Conservation (phyloP, 2,329 filamentous ascomycete genomes). For the Didymella arachidicola region DNA sequence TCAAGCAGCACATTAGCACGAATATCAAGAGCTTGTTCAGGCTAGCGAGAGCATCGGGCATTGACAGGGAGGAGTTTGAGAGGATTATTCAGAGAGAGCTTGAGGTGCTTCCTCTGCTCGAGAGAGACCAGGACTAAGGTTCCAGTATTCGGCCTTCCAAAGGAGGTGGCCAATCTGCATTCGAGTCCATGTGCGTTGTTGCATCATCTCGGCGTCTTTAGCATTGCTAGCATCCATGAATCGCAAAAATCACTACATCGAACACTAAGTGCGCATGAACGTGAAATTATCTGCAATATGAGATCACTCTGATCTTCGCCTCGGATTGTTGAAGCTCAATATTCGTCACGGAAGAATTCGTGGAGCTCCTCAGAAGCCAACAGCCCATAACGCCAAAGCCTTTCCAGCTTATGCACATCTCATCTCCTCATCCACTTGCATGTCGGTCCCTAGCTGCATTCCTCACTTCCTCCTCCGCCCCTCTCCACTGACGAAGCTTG, state of each 20-base stretch:
- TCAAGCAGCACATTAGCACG: conserved; percentile 80
- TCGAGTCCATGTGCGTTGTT: not conserved
- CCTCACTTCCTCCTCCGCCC: conserved; percentile 46
- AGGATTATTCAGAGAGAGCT: conserved; percentile 74
- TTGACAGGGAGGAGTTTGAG: conserved; percentile 78
- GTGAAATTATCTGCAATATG: not conserved
- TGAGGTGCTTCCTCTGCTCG: conserved; percentile 73
- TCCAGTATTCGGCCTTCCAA: not conserved
- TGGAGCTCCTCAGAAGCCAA: not conserved
- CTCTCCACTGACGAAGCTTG: conserved; percentile 36
- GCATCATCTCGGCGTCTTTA: conserved; percentile 7
- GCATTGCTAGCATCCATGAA: conserved; percentile 3
- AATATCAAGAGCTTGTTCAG: conserved; percentile 79
- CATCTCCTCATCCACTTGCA: not conserved
- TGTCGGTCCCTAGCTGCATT: not conserved
- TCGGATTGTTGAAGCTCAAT: not conserved
- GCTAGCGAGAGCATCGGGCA: conserved; percentile 73
- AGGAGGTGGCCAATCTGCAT: not conserved
- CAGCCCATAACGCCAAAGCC: conserved; percentile 3
- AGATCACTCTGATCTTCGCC: not conserved
- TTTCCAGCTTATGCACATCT: not conserved
- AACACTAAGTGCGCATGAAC: not conserved
- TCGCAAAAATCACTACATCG: not conserved
- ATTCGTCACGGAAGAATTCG: not conserved
- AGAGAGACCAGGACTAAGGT: conserved; percentile 56